Evolutionary conservation across 306 rosid species (phyloP).

Genomic region (Phaseolus lunatus): DNA sequence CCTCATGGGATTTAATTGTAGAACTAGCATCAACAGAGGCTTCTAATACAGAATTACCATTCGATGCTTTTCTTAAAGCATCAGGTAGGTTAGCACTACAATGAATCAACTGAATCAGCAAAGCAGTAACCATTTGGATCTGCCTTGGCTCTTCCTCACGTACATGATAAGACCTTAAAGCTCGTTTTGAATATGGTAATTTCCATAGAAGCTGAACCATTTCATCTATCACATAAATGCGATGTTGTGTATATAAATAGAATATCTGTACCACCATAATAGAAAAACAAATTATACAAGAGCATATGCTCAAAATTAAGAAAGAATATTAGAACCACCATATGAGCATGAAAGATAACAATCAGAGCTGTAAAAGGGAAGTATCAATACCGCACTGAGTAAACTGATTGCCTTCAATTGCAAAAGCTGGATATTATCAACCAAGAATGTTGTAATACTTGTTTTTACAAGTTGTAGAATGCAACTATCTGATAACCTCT

Average conservation of each 20-base stretch:
- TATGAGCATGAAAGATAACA: slow-evolving; percentile 30
- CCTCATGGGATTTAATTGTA: slow-evolving; percentile 77
- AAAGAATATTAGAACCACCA: not conserved
- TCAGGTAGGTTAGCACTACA: slow-evolving; percentile 94
- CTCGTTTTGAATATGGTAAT: slow-evolving; percentile 87
- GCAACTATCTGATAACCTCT: slow-evolving; percentile 95
- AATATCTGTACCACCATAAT: slow-evolving; percentile 76
- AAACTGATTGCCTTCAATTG: slow-evolving; percentile 94
- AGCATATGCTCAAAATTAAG: slow-evolving; percentile 14
- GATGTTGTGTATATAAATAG: slow-evolving; percentile 84
- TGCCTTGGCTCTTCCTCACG: slow-evolving; percentile 97
- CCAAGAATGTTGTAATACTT: slow-evolving; percentile 86
- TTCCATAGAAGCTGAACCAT: slow-evolving; percentile 89
- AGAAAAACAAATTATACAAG: not conserved
- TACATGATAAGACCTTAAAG: slow-evolving; percentile 83
- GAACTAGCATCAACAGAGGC: slow-evolving; percentile 68
- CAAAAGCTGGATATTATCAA: slow-evolving; percentile 96
- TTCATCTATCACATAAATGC: slow-evolving; percentile 92
- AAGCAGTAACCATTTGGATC: slow-evolving; percentile 96
- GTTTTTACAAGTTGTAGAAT: slow-evolving; percentile 92
- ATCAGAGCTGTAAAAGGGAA: slow-evolving; percentile 40
- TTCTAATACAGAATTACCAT: slow-evolving; percentile 75
- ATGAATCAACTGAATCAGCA: slow-evolving; percentile 89
- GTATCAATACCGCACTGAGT: slow-evolving; percentile 78
- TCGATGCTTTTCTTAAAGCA: slow-evolving; percentile 76